Conservation (phyloP, 495 filamentous ascomycete genomes). For the Aspergillus cavernicola region DNA sequence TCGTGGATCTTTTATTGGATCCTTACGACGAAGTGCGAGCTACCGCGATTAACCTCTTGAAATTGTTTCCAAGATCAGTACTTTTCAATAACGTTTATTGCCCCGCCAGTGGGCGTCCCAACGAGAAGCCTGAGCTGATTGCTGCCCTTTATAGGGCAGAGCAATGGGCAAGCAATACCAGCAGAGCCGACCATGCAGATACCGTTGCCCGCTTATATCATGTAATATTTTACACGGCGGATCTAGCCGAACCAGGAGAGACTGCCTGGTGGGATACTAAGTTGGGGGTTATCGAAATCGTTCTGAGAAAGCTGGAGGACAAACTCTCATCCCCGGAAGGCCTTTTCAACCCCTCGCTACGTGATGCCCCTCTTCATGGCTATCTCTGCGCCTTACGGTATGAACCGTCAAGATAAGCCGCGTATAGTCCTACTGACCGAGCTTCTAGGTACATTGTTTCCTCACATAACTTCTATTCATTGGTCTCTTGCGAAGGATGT, state of each 20-base stretch:
- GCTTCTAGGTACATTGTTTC: conserved; percentile 42
- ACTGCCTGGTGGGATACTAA: conserved; percentile 36
- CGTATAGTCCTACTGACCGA: conserved; percentile 2
- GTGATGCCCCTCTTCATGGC: conserved; percentile 66
- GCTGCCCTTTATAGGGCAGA: conserved; percentile 37
- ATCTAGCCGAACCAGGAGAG: conserved; percentile 1
- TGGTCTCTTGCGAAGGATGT: conserved; percentile 21
- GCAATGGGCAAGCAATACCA: conserved; percentile 60
- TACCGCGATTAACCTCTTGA: conserved; percentile 56
- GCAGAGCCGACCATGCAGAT: conserved; percentile 82
- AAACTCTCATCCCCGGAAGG: conserved; percentile 53
- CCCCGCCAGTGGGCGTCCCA: not conserved
- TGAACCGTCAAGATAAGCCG: not conserved
- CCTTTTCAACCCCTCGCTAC: conserved; percentile 57
- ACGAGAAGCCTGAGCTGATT: conserved; percentile 19
- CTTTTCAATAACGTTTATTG: conserved; percentile 17
- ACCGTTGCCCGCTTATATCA: conserved; percentile 65
- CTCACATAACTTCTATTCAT: conserved; percentile 34
- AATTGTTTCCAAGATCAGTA: conserved; percentile 35
- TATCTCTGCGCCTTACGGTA: conserved; percentile 64
- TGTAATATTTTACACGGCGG: conserved; percentile 46
- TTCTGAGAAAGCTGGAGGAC: conserved; percentile 49
- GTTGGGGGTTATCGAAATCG: conserved; percentile 39
- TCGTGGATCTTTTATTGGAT: conserved; percentile 77
- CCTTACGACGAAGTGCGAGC: conserved; percentile 90